Evolutionary conservation across 169 alveolate genomes (phyloP).

Genomic region (Plasmodium vivax): DNA sequence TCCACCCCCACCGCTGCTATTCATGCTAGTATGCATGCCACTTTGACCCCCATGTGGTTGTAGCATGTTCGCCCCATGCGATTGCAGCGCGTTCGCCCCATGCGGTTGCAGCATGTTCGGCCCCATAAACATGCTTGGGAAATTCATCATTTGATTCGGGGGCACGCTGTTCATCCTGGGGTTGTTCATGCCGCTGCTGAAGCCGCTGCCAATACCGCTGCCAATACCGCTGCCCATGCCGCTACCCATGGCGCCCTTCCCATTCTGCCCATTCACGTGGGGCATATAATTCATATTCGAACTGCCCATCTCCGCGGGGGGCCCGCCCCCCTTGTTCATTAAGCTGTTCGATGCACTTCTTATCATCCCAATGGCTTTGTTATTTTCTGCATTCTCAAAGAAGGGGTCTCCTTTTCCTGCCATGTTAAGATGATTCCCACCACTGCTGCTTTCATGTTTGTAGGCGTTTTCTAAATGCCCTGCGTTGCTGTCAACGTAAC

Average conservation of each 20-base stretch:
- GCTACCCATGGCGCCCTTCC: not conserved
- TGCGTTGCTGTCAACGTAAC: not conserved
- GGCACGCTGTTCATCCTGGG: conserved; percentile 13
- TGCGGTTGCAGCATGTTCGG: not conserved
- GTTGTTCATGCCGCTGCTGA: not conserved
- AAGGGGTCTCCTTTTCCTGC: not conserved
- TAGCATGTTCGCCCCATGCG: not conserved
- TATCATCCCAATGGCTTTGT: not conserved
- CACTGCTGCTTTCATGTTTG: not conserved
- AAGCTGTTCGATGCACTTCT: not conserved
- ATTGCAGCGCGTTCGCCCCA: not conserved
- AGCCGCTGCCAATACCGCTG: not conserved
- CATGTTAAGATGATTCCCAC: not conserved
- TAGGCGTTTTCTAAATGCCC: conserved; percentile 16
- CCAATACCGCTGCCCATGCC: not conserved
- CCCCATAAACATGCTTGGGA: conserved; percentile 13
- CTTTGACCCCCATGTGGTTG: not conserved
- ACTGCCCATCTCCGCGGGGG: not conserved
- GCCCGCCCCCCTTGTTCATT: conserved; percentile 9
- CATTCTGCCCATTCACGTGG: conserved; percentile 7
- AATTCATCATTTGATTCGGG: conserved; percentile 57
- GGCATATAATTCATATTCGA: conserved; percentile 8
- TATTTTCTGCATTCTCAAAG: conserved; percentile 6
- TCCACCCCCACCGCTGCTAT: not conserved
- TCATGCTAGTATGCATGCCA: conserved; percentile 10